Evolutionary conservation across 2,329 filamentous ascomycete species (phyloP), one percentile per base, ranked within the genome.

Genomic region (Arthrobotrys conoides): DNA sequence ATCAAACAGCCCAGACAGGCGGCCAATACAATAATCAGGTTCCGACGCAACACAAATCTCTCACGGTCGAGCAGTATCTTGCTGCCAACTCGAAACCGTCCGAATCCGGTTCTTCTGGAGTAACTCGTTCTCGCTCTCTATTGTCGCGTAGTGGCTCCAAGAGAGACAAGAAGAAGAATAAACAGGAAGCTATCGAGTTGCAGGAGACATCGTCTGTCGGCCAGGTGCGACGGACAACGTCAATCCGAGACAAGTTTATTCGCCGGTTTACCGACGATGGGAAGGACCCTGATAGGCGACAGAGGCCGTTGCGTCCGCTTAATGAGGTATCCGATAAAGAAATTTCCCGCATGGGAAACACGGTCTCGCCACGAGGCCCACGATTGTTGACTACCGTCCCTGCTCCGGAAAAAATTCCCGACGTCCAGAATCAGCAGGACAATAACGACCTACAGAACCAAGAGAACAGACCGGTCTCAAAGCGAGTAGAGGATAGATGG

Each of bases 1-100:
- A 75, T 61, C 76, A 79, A 69, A 79, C 70, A 22, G 76, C 76
- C 22, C 76, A 79, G 64, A 75, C 71, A 33, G 76, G 76, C 69
- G 76, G 76, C 55, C 76, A 79, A 46, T 79, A 79, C 76, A 79
- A 71, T 53, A 46, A 79, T 38, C n/a, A 30, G 22, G 57, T 79
- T 38, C 76, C 76, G 44, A 79, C 76, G 10, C 76, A 79, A 75
- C 76, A 79, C 66, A 73, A 79, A 64, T 59, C 75, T 36, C 49
- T 78, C 63, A 49, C 75, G 3, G 18, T 51, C 8, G 36, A 72
- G 16, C 49, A 78, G n/a, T 78, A 72, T 41, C 65, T 41, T 20
- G 61, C 46, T 8, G 12, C 48, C 9, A 44, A 33, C 36, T 44
- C 57, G 12, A 61, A 61, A 18, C 57, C 33, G 18, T 20, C 64